Base-by-base conservation (phyloP, 139 green algal species). In the Chlamydomonas applanata region DNA sequence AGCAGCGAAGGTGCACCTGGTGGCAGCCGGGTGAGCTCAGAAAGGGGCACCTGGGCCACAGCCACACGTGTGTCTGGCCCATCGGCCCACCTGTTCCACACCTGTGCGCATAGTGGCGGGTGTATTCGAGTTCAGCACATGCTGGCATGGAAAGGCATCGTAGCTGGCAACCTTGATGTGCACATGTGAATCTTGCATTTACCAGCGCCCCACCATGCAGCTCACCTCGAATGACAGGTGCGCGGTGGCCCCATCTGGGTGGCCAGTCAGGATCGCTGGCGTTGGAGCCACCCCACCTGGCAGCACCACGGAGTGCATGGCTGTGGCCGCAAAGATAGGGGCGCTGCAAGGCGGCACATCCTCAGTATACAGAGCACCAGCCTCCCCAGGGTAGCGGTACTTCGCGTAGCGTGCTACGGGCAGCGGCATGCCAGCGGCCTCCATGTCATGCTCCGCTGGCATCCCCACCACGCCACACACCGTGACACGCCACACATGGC, bases 291-390 rank as follows among this genome's bases (percentile, higher is more conserved):
- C 3, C 13, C 34, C 32, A 27, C 13, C 62, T 5, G 45, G 46
- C 45, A 73, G 49, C 46, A 63, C 27, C 67, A 63, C 29, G 2
- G 46, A 64, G 61, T 78, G 72, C 14, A 25, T 66, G 45, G 62
- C 72, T 33, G 72, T 71, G 20, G 72, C 72, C 1, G 72, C 72
- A 60, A 78, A 78, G 46, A 78, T 78, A 61, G 72, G 72, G 1
- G 40, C 61, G 40, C 33, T 44, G 4, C 24, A 33, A 3, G 20
- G 24, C 4, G 72, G 72, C 61, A 78, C 72, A 16, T 78, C 72
- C 33, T 78, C 72, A 14, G 72, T 78, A 45, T 57, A 56, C 44
- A 78, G 62, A 2, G 72, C 56, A 56, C 67, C 46, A 5, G 44
- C 9, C 34, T 72, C 72, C 13, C 72, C 72, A 67, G 72, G 72